These are phyloP conservation scores for Termitomyces titanicus DNA, from an alignment of 768 basidiomycete species.

Conservation along the genomic window DNA sequence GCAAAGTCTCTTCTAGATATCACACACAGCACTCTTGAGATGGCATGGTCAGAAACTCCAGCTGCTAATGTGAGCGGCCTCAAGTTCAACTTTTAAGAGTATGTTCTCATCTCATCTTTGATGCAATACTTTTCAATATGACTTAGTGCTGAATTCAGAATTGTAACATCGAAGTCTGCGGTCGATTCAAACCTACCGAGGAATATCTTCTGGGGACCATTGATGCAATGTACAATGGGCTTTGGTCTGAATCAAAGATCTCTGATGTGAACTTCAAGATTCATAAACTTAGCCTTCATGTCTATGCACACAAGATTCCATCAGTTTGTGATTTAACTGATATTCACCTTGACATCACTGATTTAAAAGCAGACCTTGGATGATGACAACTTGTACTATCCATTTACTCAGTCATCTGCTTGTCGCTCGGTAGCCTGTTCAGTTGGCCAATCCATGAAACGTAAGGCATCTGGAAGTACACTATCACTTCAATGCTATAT, in stretches of 20 bases:
- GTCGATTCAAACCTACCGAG: not conserved
- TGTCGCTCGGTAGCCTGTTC: not conserved
- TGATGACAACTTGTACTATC: not conserved
- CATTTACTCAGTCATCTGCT: not conserved
- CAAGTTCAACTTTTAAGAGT: not conserved
- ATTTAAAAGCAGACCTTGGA: not conserved
- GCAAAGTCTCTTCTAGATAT: not conserved
- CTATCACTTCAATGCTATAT: not conserved
- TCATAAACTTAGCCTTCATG: not conserved
- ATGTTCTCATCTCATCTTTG: not conserved
- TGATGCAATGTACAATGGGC: not conserved
- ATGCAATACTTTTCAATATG: not conserved
- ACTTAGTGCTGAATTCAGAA: not conserved
- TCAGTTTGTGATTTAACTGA: not conserved
- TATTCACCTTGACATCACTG: not conserved
- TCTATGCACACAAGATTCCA: not conserved
- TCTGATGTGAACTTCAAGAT: not conserved
- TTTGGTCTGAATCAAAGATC: not conserved
- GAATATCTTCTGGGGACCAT: not conserved
- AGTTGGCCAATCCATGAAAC: not conserved
- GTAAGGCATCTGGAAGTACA: not conserved
- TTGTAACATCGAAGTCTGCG: not conserved
- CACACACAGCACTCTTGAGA: not conserved
- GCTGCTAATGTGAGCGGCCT: not conserved
- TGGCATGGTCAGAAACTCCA: not conserved